Evolutionary conservation across 257 asterid species (phyloP), one percentile per base, ranked within the genome.

Genomic region (Vinca minor): DNA sequence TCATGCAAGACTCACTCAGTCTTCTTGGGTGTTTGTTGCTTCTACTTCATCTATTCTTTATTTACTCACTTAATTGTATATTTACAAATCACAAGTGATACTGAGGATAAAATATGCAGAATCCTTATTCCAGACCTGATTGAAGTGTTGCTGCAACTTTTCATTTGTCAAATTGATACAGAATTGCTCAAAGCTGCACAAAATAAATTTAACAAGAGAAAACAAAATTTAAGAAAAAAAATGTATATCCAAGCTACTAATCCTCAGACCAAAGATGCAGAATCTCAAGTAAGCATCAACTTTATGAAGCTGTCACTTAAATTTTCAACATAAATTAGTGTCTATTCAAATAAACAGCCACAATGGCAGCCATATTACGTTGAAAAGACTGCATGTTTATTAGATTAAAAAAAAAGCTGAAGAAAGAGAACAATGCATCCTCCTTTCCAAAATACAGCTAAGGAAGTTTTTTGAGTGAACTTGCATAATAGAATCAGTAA

Each of bases 161-260:
- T 90, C 97, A 62, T 90, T 90, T n/a, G 97, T 90, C 85, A 90
- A 78, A 79, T 87, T 90, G 60, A 90, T 90, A 71, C 97, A 90
- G 68, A 90, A 87, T 77, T 90, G 97, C 91, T 90, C 97, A 69
- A 90, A 90, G 81, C 97, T 90, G 93, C 89, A 78, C 67, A 47
- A 49, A 74, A 69, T 21, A 42, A 41, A 66, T 63, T 44, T 12
- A 58, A 41, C 4, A 35, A 54, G 31, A 31, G n/a, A 32, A 50
- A 59, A n/a, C n/a, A n/a, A n/a, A n/a, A n/a, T n/a, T n/a, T 39
- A 28, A 41, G n/a, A n/a, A 14, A 39, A 45, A n/a, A 47, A 52
- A 25, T 1, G 25, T 12, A 57, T 68, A 49, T 34, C 9, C 42
- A n/a, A 38, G 3, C 49, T 26, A 1, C 53, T 49, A 29, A 65